Evolutionary conservation across 2,329 filamentous ascomycete genomes (phyloP), one percentile per base, ranked within the genome.

Genomic region (Fusarium chaquense): DNA sequence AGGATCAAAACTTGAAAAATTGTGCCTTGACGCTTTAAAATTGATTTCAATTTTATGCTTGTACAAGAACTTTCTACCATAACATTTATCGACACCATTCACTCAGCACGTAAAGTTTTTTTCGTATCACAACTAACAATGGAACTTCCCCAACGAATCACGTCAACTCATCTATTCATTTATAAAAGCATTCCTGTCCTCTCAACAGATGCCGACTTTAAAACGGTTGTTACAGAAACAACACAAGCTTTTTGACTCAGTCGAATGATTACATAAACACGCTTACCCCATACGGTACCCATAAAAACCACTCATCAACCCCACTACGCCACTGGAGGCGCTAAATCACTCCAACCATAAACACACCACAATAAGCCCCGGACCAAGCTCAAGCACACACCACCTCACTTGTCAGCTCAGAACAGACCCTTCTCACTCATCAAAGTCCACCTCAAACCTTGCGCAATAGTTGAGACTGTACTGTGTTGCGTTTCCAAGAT

Each of bases 221-320:
- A 28, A 10, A 7, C 13, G 9, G 35, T 52, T 20, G 16, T 15
- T 30, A 40, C 35, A 52, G 22, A 28, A 55, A 55, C 40, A 28
- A 15, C 20, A 44, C 43, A 63, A 63, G 43, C 13, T 13, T 58
- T 40, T 30, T 38, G 36, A 38, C 36, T 20, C n/a, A 40, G 1
- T 5, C 36, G 4, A 15, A 13, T 43, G 63, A 40, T 66, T 66
- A 66, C 62, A 51, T 66, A 66, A 66, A 15, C 32, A 55, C n/a
- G 40, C 35, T 65, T 65, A 52, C 60, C 61, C 59, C 51, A 64
- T 52, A 65, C 20, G 33, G 47, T 61, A 52, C 33, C 62, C 62
- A 60, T 57, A 61, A 50, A 66, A 66, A 65, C 65, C 41, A 32
- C 62, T 65, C 62, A 61, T 35, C 13, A n/a, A n/a, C n/a, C 54